Evolutionary conservation across 2,329 filamentous ascomycete species (phyloP).

Genomic region (Neophaeococcomyces mojaviensis): DNA sequence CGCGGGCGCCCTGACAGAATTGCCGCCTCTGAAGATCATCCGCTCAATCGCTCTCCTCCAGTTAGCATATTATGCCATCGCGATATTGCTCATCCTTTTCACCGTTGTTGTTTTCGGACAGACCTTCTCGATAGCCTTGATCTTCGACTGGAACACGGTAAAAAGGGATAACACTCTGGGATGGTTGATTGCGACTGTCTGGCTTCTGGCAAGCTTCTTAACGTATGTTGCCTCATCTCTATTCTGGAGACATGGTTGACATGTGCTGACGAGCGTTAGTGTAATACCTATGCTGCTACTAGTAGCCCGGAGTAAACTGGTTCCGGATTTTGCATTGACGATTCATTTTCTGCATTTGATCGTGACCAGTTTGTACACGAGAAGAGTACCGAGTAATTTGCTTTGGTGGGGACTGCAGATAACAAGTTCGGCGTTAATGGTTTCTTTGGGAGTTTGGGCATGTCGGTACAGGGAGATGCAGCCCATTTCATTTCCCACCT

Average conservation of each 20-base stretch:
- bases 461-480: slow-evolving; percentile 84
- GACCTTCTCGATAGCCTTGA: slow-evolving; percentile 49
- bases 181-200: slow-evolving; percentile 61
- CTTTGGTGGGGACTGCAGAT: slow-evolving; percentile 79
- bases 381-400: slow-evolving; percentile 63
- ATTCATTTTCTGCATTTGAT: slow-evolving; percentile 77
- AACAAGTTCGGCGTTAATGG: slow-evolving; percentile 56
- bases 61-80: slow-evolving; percentile 55
- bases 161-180: slow-evolving; percentile 62
- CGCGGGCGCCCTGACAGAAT: slow-evolving; percentile 58
- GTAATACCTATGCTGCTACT: slow-evolving; percentile 75
- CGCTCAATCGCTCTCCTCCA: slow-evolving; percentile 60
- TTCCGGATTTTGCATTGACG: slow-evolving; percentile 89
- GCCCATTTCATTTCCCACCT: slow-evolving; percentile 67
- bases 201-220: slow-evolving; percentile 58
- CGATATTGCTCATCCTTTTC: slow-evolving; percentile 57
- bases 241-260: no score
- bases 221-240: no score
- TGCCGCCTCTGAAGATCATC: slow-evolving; percentile 59
- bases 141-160: slow-evolving; percentile 57
- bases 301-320: slow-evolving; percentile 82
- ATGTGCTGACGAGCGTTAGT: slow-evolving; percentile 47
- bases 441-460: slow-evolving; percentile 72
- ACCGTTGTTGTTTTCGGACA: slow-evolving; percentile 59
- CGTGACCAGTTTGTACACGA: slow-evolving; percentile 69